Evolutionary conservation across 345 rosid genomes (phyloP).

Genomic region (Murraya koenigii): DNA sequence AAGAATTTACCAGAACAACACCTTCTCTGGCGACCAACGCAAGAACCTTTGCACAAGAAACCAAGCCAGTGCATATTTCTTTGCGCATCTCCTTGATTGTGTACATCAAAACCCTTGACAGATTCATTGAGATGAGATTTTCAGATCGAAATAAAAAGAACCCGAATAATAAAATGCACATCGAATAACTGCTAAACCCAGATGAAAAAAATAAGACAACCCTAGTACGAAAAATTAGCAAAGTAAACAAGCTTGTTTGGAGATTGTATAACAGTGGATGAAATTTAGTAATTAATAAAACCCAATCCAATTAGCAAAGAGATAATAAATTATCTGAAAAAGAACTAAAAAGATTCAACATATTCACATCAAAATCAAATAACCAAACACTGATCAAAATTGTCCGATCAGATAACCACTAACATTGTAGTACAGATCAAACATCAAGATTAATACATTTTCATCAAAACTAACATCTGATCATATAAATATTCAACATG

Average conservation of each 20-base stretch:
- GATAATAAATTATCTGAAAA: background rate
- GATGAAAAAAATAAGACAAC: background rate
- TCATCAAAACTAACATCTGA: no score
- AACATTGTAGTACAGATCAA: no score
- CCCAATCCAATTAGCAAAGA: background rate
- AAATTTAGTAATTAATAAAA: background rate
- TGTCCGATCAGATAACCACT: background rate
- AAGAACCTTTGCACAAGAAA: constrained; percentile 68
- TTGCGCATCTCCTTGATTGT: constrained; percentile 57
- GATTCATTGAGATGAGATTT: constrained; percentile 51
- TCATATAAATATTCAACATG: background rate
- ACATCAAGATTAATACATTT: no score
- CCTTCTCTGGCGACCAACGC: constrained; percentile 73
- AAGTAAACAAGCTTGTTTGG: background rate
- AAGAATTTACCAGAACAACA: constrained; percentile 38
- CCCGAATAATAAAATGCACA: no score
- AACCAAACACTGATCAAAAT: background rate
- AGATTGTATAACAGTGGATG: background rate
- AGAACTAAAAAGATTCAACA: background rate
- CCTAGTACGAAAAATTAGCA: background rate
- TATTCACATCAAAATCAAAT: background rate
- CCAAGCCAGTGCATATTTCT: constrained; percentile 54
- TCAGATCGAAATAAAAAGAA: constrained; percentile 7
- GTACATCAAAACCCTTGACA: constrained; percentile 59
- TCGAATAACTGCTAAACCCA: background rate